A percentile compares a stretch with the other conserved stretches of the same genome.
Evolutionary conservation across 768 basidiomycete species (phyloP).

Genomic region (Lactarius hengduanensis): DNA sequence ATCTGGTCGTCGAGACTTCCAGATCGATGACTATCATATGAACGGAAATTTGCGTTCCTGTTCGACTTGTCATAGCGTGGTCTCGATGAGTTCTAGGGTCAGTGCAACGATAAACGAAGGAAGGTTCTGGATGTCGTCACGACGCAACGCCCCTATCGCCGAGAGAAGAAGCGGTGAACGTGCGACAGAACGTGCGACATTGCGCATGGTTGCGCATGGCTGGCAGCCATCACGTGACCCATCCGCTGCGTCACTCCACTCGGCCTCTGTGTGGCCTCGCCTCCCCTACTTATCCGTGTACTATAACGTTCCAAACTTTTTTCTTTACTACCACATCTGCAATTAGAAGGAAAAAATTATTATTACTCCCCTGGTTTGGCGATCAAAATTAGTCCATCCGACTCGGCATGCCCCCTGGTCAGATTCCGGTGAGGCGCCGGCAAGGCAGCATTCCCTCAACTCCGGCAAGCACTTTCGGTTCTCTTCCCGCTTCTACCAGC

Average conservation of each 20-base stretch:
- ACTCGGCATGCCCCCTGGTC: slow-evolving; percentile 1
- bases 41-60: background rate
- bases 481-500: background rate
- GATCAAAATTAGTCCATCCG: background rate
- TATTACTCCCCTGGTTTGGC: background rate
- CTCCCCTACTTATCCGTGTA: background rate
- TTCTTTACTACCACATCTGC: background rate
- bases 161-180: background rate
- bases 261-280: background rate
- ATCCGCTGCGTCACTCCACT: background rate
- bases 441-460: background rate
- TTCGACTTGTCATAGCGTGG: background rate
- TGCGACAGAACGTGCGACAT: background rate
- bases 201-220: too few relatives aligned
- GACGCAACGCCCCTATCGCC: background rate
- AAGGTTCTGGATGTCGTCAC: background rate
- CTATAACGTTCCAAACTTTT: background rate
- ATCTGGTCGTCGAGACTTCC: background rate
- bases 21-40: background rate
- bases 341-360: background rate
- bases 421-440: background rate
- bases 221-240: background rate
- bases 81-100: background rate
- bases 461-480: slow-evolving; percentile 8
- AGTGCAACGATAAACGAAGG: background rate